phyloP scores from a whole-genome alignment of 2,329 filamentous ascomycete genomes.

The Fusarium sp. region DNA sequence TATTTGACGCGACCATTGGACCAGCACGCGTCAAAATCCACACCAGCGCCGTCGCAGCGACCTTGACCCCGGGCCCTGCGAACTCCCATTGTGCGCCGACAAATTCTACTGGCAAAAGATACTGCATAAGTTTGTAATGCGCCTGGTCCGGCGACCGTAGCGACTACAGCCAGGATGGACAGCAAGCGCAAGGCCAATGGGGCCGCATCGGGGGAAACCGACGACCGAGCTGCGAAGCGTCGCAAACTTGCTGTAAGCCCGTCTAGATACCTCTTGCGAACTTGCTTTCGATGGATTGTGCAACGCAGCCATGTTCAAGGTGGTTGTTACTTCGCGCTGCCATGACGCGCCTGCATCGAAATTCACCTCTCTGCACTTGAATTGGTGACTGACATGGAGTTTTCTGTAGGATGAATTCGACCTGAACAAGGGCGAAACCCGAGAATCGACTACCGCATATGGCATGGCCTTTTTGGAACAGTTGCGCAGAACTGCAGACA shows the following conservation, averaged over 20 bases:
- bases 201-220: conserved; percentile 57
- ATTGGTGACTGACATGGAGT: conserved; percentile 20
- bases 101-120: conserved; percentile 9
- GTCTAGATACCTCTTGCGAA: conserved; percentile 34
- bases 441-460: conserved; percentile 76
- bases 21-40: conserved; percentile 48
- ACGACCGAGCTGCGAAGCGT: conserved; percentile 68
- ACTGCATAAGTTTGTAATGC: conserved; percentile 43
- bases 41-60: conserved; percentile 38
- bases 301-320: not conserved
- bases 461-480: conserved; percentile 81
- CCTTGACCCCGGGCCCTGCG: conserved; percentile 31
- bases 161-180: conserved; percentile 59
- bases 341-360: not conserved
- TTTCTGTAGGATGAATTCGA: conserved; percentile 57
- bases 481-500: conserved; percentile 82
- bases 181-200: conserved; percentile 68
- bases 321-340: not conserved
- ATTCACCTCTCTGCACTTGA: not conserved
- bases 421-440: conserved; percentile 69
- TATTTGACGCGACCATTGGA: conserved; percentile 46
- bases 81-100: conserved; percentile 47
- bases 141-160: conserved; percentile 41
- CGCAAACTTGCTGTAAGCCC: conserved; percentile 65
- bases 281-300: conserved; percentile 1